These are phyloP conservation scores for Tetrapisispora namnaoensis DNA, from an alignment of 805 yeast species.

Conservation along the genomic window DNA sequence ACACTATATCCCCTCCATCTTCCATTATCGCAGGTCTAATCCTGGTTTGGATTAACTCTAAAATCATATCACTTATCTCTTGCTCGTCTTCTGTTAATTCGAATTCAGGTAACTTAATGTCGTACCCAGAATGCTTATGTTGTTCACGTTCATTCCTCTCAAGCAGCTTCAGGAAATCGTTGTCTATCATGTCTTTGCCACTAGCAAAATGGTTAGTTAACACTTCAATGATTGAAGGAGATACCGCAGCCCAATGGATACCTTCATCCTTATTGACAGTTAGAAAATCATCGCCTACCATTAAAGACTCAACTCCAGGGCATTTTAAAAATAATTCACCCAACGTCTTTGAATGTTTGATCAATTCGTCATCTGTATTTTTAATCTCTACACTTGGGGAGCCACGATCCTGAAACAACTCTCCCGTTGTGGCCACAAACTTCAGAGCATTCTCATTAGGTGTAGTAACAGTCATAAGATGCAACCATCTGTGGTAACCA, in stretches of 20 bases:
- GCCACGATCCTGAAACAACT: constrained; percentile 25
- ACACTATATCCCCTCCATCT: constrained; percentile 96
- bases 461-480: constrained; percentile 44
- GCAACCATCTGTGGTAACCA: constrained; percentile 8
- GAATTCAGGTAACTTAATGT: constrained; percentile 23
- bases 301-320: constrained; percentile 50
- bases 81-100: constrained; percentile 49
- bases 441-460: constrained; percentile 73
- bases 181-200: constrained; percentile 19
- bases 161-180: constrained; percentile 23
- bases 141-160: constrained; percentile 22
- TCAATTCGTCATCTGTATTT: constrained; percentile 26
- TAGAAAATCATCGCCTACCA: constrained; percentile 67
- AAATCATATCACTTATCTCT: constrained; percentile 81
- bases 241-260: constrained; percentile 61
- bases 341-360: constrained; percentile 51
- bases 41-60: constrained; percentile 86
- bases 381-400: constrained; percentile 27
- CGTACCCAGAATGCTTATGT: constrained; percentile 24
- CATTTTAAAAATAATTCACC: constrained; percentile 41
- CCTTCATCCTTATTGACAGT: constrained; percentile 62
- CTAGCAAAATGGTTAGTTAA: constrained; percentile 23
- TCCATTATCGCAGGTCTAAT: constrained; percentile 97
- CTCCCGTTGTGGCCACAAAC: constrained; percentile 38
- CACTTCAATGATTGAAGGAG: constrained; percentile 45